Conservation (phyloP, 257 asterid genomes). For the Capsicum pubescens region DNA sequence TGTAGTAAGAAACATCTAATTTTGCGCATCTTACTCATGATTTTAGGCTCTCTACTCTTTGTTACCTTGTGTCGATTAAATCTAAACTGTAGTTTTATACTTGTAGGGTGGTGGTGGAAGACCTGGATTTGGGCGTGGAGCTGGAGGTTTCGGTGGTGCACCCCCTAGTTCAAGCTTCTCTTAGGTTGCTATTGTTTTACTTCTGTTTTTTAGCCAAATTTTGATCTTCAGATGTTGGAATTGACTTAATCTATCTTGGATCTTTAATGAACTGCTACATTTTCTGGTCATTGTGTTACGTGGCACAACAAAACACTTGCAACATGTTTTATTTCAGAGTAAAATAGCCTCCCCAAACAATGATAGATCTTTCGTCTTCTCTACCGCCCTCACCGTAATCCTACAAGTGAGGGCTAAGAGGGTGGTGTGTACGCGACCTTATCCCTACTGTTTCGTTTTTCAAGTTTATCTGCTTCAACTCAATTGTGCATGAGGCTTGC, state of each 20-base stretch:
- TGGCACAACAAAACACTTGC: neutral
- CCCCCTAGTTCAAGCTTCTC: conserved; percentile 54
- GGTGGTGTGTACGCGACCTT: too few relatives aligned
- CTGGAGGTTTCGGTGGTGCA: conserved; percentile 46
- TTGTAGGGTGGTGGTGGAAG: conserved; percentile 46
- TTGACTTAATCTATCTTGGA: neutral
- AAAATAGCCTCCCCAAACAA: neutral
- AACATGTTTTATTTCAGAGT: neutral
- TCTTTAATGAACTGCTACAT: neutral
- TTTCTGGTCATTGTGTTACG: neutral
- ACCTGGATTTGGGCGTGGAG: conserved; percentile 49
- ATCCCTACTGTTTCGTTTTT: too few relatives aligned
- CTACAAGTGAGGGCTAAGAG: too few relatives aligned
- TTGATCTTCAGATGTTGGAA: conserved; percentile 3
- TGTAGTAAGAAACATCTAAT: neutral
- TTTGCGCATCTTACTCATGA: neutral
- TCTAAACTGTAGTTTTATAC: neutral
- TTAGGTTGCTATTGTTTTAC: conserved; percentile 24
- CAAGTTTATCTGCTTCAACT: too few relatives aligned
- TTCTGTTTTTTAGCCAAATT: neutral
- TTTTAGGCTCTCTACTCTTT: neutral
- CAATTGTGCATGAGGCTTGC: too few relatives aligned
- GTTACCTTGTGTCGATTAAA: neutral
- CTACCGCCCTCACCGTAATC: too few relatives aligned
- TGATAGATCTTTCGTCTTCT: neutral